phyloP scores from a whole-genome alignment of 2,329 filamentous ascomycete genomes.

The Chaetomiaceae sp. region DNA sequence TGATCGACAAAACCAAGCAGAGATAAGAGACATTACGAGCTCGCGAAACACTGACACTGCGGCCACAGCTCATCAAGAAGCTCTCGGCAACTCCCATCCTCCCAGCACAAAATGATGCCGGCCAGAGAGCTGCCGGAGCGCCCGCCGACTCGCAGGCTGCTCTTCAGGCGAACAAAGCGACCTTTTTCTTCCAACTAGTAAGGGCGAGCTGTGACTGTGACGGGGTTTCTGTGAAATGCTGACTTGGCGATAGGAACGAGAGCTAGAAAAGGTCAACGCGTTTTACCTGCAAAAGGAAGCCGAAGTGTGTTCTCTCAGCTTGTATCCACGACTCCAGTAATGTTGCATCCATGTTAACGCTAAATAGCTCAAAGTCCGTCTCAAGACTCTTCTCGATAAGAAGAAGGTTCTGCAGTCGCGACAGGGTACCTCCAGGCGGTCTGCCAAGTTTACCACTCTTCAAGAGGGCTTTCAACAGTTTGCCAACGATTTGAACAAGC shows the following conservation, averaged over 20 bases:
- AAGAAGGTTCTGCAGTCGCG: conserved; percentile 85
- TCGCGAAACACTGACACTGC: conserved; percentile 22
- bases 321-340: background rate
- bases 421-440: conserved; percentile 73
- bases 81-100: conserved; percentile 87
- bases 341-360: conserved; percentile 9
- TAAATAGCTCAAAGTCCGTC: conserved; percentile 76
- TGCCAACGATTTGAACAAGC: conserved; percentile 90
- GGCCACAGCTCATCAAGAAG: conserved; percentile 86
- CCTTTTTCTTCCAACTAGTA: conserved; percentile 97
- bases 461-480: conserved; percentile 98
- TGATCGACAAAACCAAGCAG: conserved; percentile 10
- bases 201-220: conserved; percentile 25
- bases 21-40: background rate
- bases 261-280: conserved; percentile 96
- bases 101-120: conserved; percentile 61
- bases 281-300: conserved; percentile 98
- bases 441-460: conserved; percentile 87
- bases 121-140: conserved; percentile 37
- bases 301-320: conserved; percentile 59
- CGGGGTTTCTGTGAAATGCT: conserved; percentile 29
- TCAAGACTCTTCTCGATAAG: conserved; percentile 90
- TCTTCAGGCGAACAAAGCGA: conserved; percentile 93
- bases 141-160: conserved; percentile 74
- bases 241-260: conserved; percentile 67